Evolutionary conservation across 305 asterid genomes (phyloP), one percentile per base, ranked within the genome.

Genomic region (Vinca major): DNA sequence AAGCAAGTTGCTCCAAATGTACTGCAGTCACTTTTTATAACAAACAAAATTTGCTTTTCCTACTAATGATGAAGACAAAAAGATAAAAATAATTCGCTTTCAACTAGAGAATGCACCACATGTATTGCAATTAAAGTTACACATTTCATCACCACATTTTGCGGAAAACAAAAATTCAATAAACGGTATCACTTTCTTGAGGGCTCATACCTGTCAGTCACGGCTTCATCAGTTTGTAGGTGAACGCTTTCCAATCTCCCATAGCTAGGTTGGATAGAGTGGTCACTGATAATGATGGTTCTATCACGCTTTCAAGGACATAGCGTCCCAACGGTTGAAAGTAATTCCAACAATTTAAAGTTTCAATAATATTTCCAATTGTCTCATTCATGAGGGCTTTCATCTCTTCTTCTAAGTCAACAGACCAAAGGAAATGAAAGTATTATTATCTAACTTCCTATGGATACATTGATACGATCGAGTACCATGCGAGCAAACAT

Each of bases 91-190:
- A 26, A 26, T 21, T 51, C 51, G 47, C 76, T 79, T 72, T 76
- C 66, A 71, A 66, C 33, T 74, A 76, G 82, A 74, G 68, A 65
- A 66, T 62, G 49, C 51, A 73, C 47, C 71, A 44, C 55, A 57
- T 66, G 58, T 19, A 48, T 51, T 67, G 63, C n/a, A 53, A 40
- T 44, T 5, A 40, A 61, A 44, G 65, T 39, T 39, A 14, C 65
- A 66, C 81, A 76, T 55, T 77, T 68, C 66, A 65, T 60, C n/a
- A n/a, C n/a, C 65, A 66, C 81, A 76, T 26, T 26, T 26, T 26
- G 33, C 33, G 8, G 70, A 49, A 48, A 53, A 10, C 4, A 17
- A 13, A 7, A 41, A 53, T 39, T 37, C 65, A 61, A 39, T 39
- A 0, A 36, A 60, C 26, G 14, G 40, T 26, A 26, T 26, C 33